Percentiles rank a stretch among this genome's conserved stretches.
Evolutionary conservation across 78 protist genomes (phyloP).

Genomic region (Bodo saltans): DNA sequence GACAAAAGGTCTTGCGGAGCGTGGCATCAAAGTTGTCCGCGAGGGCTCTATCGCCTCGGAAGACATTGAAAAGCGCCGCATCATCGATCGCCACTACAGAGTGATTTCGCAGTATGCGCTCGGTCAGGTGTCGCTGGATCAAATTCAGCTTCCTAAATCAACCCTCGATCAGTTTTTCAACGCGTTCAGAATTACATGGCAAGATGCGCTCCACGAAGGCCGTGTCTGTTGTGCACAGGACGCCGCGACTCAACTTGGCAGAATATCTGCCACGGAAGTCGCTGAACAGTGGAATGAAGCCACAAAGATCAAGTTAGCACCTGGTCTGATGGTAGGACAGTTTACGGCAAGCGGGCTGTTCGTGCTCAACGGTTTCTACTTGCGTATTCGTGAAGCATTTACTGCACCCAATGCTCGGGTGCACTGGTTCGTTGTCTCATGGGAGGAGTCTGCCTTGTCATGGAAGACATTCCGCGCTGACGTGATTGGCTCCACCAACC

Average conservation of each 20-base stretch:
- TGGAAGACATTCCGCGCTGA: constrained; percentile 38
- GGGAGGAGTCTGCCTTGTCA: constrained; percentile 8
- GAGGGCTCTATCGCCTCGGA: neutral
- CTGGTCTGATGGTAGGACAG: constrained; percentile 34
- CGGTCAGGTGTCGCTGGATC: neutral
- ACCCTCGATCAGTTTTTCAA: neutral
- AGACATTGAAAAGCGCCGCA: neutral
- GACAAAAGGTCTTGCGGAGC: neutral
- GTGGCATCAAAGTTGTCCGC: neutral
- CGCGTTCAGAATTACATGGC: constrained; percentile 18
- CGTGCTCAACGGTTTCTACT: constrained; percentile 47
- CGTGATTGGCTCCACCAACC: constrained; percentile 43
- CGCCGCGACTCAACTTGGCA: neutral
- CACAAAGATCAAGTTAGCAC: constrained; percentile 29
- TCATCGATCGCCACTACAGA: constrained; percentile 38
- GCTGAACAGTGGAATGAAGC: neutral
- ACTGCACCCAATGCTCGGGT: constrained; percentile 2
- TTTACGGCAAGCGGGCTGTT: neutral
- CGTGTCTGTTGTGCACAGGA: constrained; percentile 15
- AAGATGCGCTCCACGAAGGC: neutral
- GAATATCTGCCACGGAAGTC: neutral
- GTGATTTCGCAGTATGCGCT: constrained; percentile 8
- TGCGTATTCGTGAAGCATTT: constrained; percentile 27
- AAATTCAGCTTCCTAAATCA: neutral
- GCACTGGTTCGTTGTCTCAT: constrained; percentile 26